Base-by-base conservation (phyloP, 2,329 filamentous ascomycete genomes). In the Diaporthe australafricana region DNA sequence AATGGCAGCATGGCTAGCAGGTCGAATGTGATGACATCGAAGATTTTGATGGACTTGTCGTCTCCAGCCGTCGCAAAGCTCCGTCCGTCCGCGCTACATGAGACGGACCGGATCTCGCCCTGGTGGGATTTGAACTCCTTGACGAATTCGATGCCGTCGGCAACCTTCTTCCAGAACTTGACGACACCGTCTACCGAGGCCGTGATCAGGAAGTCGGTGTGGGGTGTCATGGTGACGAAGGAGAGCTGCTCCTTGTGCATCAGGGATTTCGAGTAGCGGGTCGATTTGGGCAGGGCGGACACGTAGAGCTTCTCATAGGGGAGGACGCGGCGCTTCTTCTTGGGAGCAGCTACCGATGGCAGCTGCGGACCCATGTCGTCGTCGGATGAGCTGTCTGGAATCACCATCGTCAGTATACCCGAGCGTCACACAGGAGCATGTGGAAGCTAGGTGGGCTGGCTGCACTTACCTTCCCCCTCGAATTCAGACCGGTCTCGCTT, bases 81-180 rank as follows among this genome's bases (percentile, higher is more conserved):
- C 78, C 95, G 89, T 0, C 96, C 96, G 81, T 99, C 96, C 50
- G 91, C 89, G 82, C 96, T 98, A 74, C 94, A 92, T 47, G 92
- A 96, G 55, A 96, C 94, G 35, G 92, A 93, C 73, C 87, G 91
- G 79, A 98, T 94, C 79, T 97, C 94, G 66, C 94, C 94, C 71
- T 89, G 87, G 83, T 99, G 97, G 9, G 96, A 95, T 79, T 92
- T 92, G 84, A 98, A 99, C 83, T 99, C 95, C 84, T 99, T 99
- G 68, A 98, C 96, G 79, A 99, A 99, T 83, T 99, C 97, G 72
- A 99, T 93, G 0, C 94, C 94, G 42, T 94, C 91, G 1, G 90
- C 92, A 75, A 93, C 89, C 84, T 99, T 99, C 85, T 99, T 99
- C 96, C 96, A 99, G 81, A 99, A 99, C 82, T 99, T 99, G 77